phyloP scores from a whole-genome alignment of 2,329 filamentous ascomycete species.

The Epichloe baconii region DNA sequence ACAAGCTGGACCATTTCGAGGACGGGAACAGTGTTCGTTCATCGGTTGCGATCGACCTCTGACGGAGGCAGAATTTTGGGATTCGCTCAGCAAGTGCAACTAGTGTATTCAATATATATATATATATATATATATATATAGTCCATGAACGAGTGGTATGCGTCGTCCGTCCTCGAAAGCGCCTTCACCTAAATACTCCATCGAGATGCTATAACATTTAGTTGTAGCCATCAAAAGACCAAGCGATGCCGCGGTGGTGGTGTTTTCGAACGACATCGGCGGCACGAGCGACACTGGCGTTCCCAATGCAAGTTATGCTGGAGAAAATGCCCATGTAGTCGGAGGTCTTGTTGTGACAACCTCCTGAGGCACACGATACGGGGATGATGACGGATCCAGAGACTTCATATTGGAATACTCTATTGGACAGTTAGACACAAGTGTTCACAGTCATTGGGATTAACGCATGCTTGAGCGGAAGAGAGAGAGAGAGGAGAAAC shows the following conservation, averaged over 20 bases:
- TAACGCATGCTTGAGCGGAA: too few species aligned
- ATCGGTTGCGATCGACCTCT: neutral
- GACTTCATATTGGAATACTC: constrained; percentile 15
- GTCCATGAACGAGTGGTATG: too few species aligned
- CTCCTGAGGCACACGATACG: constrained; percentile 5
- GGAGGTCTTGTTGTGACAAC: neutral
- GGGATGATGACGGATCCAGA: constrained; percentile 15
- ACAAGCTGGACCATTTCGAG: neutral
- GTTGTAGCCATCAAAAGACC: constrained; percentile 1
- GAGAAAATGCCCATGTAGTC: constrained; percentile 1
- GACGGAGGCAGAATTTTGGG: too few species aligned
- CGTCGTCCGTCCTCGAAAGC: too few species aligned
- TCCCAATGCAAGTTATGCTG: neutral
- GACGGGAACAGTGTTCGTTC: neutral
- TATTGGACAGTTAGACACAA: neutral
- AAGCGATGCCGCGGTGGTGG: constrained; percentile 2
- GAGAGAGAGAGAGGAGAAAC: too few species aligned
- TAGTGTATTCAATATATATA: too few species aligned
- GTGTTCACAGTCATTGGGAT: too few species aligned
- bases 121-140: too few species aligned
- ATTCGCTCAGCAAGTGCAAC: too few species aligned
- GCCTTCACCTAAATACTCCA: neutral
- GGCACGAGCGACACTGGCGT: neutral
- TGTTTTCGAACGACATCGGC: neutral
- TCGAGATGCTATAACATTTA: neutral